These are phyloP conservation scores for Neonectria hederae DNA, from an alignment of 2,329 filamentous ascomycete species.

Conservation along the genomic window DNA sequence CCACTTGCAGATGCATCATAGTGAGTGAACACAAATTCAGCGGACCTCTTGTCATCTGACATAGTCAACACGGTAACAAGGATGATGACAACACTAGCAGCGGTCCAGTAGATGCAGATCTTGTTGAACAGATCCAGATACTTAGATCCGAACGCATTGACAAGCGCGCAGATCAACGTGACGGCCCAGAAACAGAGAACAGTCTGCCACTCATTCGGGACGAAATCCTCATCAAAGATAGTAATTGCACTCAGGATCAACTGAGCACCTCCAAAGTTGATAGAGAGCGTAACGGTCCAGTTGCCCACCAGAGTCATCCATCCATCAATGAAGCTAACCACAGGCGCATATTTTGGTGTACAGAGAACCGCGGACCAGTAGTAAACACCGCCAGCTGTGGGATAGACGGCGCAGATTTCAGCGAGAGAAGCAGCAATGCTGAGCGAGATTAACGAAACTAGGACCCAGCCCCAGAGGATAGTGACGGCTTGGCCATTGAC, in stretches of 20 bases:
- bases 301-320: constrained; percentile 79
- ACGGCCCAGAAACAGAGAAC: constrained; percentile 77
- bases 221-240: constrained; percentile 68
- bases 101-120: constrained; percentile 76
- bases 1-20: constrained; percentile 75
- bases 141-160: constrained; percentile 69
- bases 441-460: constrained; percentile 73
- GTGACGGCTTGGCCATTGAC: constrained; percentile 75
- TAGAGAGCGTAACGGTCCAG: constrained; percentile 74
- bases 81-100: constrained; percentile 74
- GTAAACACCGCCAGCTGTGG: constrained; percentile 70
- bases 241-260: constrained; percentile 73
- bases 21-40: constrained; percentile 70
- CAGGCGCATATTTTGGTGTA: constrained; percentile 67
- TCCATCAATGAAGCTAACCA: constrained; percentile 75
- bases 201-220: constrained; percentile 72
- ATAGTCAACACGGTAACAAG: constrained; percentile 74
- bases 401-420: constrained; percentile 75
- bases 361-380: constrained; percentile 77
- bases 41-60: constrained; percentile 70
- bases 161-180: constrained; percentile 67
- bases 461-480: constrained; percentile 76
- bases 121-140: constrained; percentile 74
- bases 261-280: constrained; percentile 73
- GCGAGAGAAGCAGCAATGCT: constrained; percentile 76